Conservation (phyloP, 2,329 filamentous ascomycete species). For the Colletotrichum spaethianum region DNA sequence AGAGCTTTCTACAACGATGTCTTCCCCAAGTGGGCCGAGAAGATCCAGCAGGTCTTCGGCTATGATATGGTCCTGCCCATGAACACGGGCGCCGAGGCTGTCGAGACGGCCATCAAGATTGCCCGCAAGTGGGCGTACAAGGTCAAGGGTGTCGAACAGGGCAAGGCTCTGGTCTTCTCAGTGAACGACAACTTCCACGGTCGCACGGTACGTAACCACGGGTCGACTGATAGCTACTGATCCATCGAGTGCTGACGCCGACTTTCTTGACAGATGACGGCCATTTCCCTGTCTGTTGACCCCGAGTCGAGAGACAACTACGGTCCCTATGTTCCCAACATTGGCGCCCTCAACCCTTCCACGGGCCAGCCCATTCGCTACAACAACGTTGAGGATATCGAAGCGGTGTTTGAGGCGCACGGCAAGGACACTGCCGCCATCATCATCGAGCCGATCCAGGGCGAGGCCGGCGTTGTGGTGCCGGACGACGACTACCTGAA, state of each 20-base stretch:
- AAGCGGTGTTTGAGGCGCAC: constrained; percentile 83
- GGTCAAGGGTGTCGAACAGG: constrained; percentile 88
- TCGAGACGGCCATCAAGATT: constrained; percentile 96
- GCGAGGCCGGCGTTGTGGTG: constrained; percentile 96
- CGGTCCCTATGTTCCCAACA: constrained; percentile 92
- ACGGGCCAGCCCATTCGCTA: constrained; percentile 85
- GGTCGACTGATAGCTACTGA: background rate
- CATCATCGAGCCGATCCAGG: constrained; percentile 96
- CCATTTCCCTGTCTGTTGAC: constrained; percentile 95
- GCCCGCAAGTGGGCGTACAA: constrained; percentile 99
- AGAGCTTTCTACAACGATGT: constrained; percentile 99
- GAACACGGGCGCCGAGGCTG: constrained; percentile 97
- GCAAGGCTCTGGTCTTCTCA: constrained; percentile 87
- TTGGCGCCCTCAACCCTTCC: constrained; percentile 82
- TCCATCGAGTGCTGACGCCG: constrained; percentile 27
- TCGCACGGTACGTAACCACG: constrained; percentile 78
- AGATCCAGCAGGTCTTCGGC: constrained; percentile 88
- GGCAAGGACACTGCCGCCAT: constrained; percentile 92
- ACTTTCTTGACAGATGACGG: constrained; percentile 73
- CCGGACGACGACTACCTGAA: constrained; percentile 90
- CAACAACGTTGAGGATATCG: constrained; percentile 86
- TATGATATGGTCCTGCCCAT: constrained; percentile 99
- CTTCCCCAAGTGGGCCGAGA: constrained; percentile 95
- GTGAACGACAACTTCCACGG: constrained; percentile 97
- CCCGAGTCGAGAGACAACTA: constrained; percentile 97